Percentiles rank a stretch among this genome's conserved stretches.
phyloP scores from a whole-genome alignment of 1,284 basidiomycete species.

The Cerrena zonata region DNA sequence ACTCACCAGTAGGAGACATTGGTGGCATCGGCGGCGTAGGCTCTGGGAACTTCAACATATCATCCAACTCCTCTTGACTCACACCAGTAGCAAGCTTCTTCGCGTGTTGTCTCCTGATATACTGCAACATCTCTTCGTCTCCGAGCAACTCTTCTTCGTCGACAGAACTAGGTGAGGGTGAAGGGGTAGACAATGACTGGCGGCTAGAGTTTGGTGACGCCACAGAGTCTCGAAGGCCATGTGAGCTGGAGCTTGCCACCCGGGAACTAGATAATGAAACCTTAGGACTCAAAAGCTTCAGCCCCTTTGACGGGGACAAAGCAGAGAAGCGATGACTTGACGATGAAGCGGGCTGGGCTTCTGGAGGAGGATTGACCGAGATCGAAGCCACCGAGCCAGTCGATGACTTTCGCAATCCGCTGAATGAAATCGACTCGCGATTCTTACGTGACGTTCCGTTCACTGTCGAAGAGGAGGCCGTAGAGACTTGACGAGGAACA shows the following conservation, averaged over 20 bases:
- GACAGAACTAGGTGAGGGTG: slow-evolving; percentile 62
- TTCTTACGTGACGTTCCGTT: slow-evolving; percentile 57
- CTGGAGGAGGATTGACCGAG: slow-evolving; percentile 41
- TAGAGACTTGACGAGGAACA: slow-evolving; percentile 62
- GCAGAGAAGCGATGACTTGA: slow-evolving; percentile 66
- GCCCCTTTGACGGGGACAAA: slow-evolving; percentile 73
- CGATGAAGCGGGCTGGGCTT: slow-evolving; percentile 30
- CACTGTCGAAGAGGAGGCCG: slow-evolving; percentile 35
- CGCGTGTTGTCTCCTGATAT: slow-evolving; percentile 84
- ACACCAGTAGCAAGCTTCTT: slow-evolving; percentile 83
- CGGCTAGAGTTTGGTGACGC: slow-evolving; percentile 68
- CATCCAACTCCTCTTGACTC: slow-evolving; percentile 81
- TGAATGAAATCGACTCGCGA: slow-evolving; percentile 72
- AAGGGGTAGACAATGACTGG: slow-evolving; percentile 76
- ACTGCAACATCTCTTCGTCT: slow-evolving; percentile 95
- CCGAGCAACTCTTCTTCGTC: slow-evolving; percentile 90
- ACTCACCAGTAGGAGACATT: slow-evolving; percentile 67
- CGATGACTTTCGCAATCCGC: slow-evolving; percentile 71
- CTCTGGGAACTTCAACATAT: slow-evolving; percentile 88
- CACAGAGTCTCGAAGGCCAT: slow-evolving; percentile 46
- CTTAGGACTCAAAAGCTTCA: slow-evolving; percentile 76
- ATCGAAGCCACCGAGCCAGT: slow-evolving; percentile 68
- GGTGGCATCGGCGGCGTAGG: slow-evolving; percentile 70
- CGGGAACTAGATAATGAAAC: slow-evolving; percentile 56
- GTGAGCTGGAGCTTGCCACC: slow-evolving; percentile 46